Base-by-base conservation (phyloP, 148 eudicot species). In the Pouteria glomerata region DNA sequence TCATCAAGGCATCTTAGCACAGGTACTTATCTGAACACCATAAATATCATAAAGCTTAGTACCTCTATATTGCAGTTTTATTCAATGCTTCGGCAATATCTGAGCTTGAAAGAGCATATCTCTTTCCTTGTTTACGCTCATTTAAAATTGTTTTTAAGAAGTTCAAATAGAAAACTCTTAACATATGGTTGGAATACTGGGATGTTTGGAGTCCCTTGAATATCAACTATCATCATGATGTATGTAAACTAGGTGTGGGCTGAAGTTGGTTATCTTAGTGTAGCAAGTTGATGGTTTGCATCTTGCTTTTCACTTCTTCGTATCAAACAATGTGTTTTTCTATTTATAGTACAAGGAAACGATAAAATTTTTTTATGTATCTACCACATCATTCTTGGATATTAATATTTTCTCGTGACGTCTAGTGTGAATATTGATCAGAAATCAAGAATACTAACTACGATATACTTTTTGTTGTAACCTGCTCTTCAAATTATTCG, bases 1-100 rank as follows among this genome's bases (percentile, higher is more conserved):
- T 29, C 99, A 95, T 75, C 80, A 63, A 66, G 84, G 96, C 72
- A 81, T 95, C 51, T 76, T 92, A 78, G 88, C 99, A 8, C 99
- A 95, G 99, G 99, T 95, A 80, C 67, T 69, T 62, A 16, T 50
- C 66, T 34, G 63, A 48, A 74, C 30, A 51, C 70, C 63, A 51
- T 13, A 35, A 35, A 13, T 26, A 30, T n/a, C 27, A 35, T 35
- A 2, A 34, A 57, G 61, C 42, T 74, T 58, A 34, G 37, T 19
- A 60, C 50, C 48, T 16, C 10, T 3, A 29, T 31, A 11, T 57
- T 51, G 21, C 50, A 21, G 24, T 50, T 21, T 24, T 45, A 2
- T 29, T 51, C n/a, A 10, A 39, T 55, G 4, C 30, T 39, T 33
- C 11, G 29, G 41, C 42, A 57, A 47, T 31, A 53, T 21, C 47